phyloP scores from a whole-genome alignment of 768 basidiomycete genomes.

The Russula sp. region DNA sequence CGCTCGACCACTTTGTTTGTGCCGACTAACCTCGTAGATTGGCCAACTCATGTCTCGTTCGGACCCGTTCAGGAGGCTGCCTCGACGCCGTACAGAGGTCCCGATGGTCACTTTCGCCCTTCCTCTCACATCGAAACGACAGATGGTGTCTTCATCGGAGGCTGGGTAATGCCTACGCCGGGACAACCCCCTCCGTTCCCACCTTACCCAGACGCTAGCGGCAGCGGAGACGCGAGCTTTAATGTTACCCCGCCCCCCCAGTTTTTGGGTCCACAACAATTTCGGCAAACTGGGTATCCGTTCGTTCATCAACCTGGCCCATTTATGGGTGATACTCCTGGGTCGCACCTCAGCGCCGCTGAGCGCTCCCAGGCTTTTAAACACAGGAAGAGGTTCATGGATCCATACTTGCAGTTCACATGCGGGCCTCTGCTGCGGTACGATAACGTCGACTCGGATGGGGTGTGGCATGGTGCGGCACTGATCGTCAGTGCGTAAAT shows the following conservation, averaged over 20 bases:
- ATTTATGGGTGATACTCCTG: slow-evolving; percentile 36
- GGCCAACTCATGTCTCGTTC: slow-evolving; percentile 36
- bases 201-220: slow-evolving; percentile 45
- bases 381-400: slow-evolving; percentile 61
- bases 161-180: slow-evolving; percentile 41
- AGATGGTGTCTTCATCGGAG: slow-evolving; percentile 60
- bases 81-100: slow-evolving; percentile 39
- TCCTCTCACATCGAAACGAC: slow-evolving; percentile 59
- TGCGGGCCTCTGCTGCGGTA: slow-evolving; percentile 90
- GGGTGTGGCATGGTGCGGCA: slow-evolving; percentile 87
- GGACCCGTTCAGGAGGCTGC: slow-evolving; percentile 31
- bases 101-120: slow-evolving; percentile 52
- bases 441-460: slow-evolving; percentile 76
- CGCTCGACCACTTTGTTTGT: background rate
- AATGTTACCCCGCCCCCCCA: background rate
- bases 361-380: slow-evolving; percentile 53
- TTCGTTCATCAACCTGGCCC: slow-evolving; percentile 1
- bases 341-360: slow-evolving; percentile 55
- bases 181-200: slow-evolving; percentile 43
- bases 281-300: slow-evolving; percentile 19
- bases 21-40: background rate
- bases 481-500: slow-evolving; percentile 79
- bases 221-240: slow-evolving; percentile 29
- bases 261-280: slow-evolving; percentile 19
- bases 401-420: slow-evolving; percentile 87